Evolutionary conservation across 2,329 filamentous ascomycete species (phyloP).

Genomic region (Trichoderma sp.): DNA sequence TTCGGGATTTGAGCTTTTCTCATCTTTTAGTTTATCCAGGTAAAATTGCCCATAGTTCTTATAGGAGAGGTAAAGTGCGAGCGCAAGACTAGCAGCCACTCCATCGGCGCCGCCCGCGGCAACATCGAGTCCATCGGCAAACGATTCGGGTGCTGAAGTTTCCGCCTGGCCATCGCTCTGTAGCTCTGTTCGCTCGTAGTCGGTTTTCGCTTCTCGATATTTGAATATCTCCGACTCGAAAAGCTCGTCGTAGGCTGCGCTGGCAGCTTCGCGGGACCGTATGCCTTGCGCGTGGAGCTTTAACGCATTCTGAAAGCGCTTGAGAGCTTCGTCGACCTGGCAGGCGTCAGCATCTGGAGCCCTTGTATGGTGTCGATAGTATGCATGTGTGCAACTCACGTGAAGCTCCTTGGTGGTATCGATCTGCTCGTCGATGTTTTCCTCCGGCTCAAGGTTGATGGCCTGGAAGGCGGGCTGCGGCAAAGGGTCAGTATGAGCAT

Average conservation of each 20-base stretch:
- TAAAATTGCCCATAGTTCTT: constrained; percentile 95
- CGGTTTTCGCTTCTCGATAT: constrained; percentile 82
- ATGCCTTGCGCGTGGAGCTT: constrained; percentile 90
- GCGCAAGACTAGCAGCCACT: constrained; percentile 77
- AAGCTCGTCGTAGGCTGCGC: constrained; percentile 77
- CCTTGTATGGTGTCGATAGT: accelerated
- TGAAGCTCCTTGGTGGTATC: constrained; percentile 96
- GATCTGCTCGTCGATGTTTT: constrained; percentile 84
- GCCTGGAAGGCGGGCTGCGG: constrained; percentile 71
- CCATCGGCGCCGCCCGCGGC: constrained; percentile 68
- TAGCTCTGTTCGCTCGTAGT: constrained; percentile 72
- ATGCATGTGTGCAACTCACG: constrained; percentile 37
- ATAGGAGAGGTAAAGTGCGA: constrained; percentile 89
- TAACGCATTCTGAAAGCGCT: constrained; percentile 87
- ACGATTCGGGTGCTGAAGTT: constrained; percentile 45
- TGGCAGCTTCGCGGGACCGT: constrained; percentile 71
- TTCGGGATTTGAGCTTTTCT: constrained; percentile 53
- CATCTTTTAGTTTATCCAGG: constrained; percentile 61
- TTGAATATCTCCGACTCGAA: constrained; percentile 93
- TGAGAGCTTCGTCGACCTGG: constrained; percentile 90
- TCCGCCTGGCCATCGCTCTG: constrained; percentile 52
- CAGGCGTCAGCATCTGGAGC: neutral
- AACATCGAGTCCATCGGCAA: constrained; percentile 54
- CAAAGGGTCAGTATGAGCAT: constrained; percentile 3
- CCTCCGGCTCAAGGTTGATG: constrained; percentile 92